Base-by-base conservation (phyloP, 1,139 yeast species). In the Candida sp. region DNA sequence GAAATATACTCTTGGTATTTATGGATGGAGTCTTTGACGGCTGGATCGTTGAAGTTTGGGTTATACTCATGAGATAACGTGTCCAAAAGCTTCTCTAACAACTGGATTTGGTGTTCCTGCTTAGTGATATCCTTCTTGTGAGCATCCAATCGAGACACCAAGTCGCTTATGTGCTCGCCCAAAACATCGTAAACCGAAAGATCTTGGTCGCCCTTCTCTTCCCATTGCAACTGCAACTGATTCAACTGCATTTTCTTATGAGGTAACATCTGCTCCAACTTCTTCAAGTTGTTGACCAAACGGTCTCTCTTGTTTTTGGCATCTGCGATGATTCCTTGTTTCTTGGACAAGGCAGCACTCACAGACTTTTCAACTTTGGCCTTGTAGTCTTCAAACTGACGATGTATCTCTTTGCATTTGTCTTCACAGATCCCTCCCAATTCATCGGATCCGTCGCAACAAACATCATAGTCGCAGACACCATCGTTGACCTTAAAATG, bases 361-460 rank as follows among this genome's bases (percentile, higher is more conserved):
- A 72, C 55, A 28, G 65, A 66, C 3, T 54, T 49, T 23, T 47
- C 44, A 17, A 59, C 56, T 2, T 40, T 32, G 8, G 50, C 40
- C 49, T 61, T 63, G 56, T 65, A 67, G 22, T 59, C 53, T 17
- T 58, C 54, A 49, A 54, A 75, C 52, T 77, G 80, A 7, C 55
- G 49, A 48, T 67, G 65, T 4, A 77, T 73, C 53, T 83, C 83
- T 0, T 57, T 61, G 66, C 98, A 93, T 52, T 72, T 75, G 58
- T 84, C 78, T 9, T 81, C 82, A 63, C 96, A 88, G 7, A 41
- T 59, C 48, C 68, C 78, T 57, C 63, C 17, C 17, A 17, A 72
- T 68, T 96, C 99, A 67, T 96, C 99, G 1, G 94, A 83, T 2
- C 99, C 98, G 68, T 96, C 99, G 68, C 99, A 96, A 68, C 99